Conservation (phyloP, 495 filamentous ascomycete genomes). For the Pseudomonodictys pantanalensis region DNA sequence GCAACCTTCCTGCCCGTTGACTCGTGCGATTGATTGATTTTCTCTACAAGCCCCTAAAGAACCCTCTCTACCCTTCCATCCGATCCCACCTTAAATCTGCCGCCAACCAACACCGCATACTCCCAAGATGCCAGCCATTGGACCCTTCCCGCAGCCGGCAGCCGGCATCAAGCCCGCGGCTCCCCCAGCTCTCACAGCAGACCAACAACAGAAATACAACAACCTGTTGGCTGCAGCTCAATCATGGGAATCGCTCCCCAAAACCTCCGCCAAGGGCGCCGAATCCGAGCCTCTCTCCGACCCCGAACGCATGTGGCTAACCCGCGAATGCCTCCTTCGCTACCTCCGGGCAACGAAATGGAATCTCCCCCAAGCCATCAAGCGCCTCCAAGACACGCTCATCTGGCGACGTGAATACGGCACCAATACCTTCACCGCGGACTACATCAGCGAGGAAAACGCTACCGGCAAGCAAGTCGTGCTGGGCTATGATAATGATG, state of each 20-base stretch:
- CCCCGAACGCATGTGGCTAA: slow-evolving; percentile 83
- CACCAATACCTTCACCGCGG: slow-evolving; percentile 64
- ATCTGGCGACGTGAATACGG: slow-evolving; percentile 89
- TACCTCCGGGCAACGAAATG: slow-evolving; percentile 94
- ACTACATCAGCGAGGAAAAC: slow-evolving; percentile 85
- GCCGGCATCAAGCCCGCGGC: slow-evolving; percentile 53
- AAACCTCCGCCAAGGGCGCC: slow-evolving; percentile 54
- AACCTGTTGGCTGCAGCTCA: slow-evolving; percentile 64
- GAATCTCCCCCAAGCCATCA: slow-evolving; percentile 70
- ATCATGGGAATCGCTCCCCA: slow-evolving; percentile 68
- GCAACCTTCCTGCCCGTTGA: neutral
- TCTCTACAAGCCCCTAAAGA: too few relatives aligned
- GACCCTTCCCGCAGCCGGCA: slow-evolving; percentile 66
- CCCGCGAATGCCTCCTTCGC: slow-evolving; percentile 84
- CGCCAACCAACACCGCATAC: neutral
- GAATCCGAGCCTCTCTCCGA: slow-evolving; percentile 67
- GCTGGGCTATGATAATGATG: slow-evolving; percentile 79
- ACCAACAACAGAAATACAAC: slow-evolving; percentile 84
- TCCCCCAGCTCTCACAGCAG: slow-evolving; percentile 57
- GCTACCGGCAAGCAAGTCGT: slow-evolving; percentile 93
- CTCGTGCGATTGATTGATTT: neutral
- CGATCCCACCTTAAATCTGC: slow-evolving; percentile 1
- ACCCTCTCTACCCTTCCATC: neutral
- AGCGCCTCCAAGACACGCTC: slow-evolving; percentile 73
- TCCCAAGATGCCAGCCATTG: slow-evolving; percentile 57